A percentile compares a stretch with the other conserved stretches of the same genome.
These are phyloP conservation scores for Coemansia asiatica DNA, from an alignment of 192 early-diverging fungal genomes.

Conservation along the genomic window DNA sequence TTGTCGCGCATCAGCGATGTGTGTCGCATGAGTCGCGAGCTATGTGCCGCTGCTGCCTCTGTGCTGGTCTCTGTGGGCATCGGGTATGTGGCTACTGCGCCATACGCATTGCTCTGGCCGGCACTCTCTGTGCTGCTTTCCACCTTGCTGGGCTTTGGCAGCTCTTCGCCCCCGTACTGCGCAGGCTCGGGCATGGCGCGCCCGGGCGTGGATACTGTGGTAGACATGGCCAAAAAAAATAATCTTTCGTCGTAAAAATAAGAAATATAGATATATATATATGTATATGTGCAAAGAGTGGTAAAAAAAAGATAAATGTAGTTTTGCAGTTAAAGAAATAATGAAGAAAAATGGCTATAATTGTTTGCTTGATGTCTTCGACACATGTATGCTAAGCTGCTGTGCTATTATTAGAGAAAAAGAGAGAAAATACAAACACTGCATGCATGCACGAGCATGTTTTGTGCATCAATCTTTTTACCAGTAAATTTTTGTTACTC, in stretches of 20 bases:
- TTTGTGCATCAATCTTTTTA: background rate
- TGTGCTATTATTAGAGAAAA: background rate
- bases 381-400: background rate
- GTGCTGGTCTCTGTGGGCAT: background rate
- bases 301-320: background rate
- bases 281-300: background rate
- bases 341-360: no score
- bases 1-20: slow-evolving; percentile 43
- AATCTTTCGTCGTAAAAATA: no score
- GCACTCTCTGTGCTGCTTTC: background rate
- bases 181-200: background rate
- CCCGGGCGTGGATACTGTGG: background rate
- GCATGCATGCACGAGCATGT: background rate
- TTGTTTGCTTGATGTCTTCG: no score
- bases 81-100: background rate
- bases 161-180: slow-evolving; percentile 4
- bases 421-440: background rate
- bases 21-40: slow-evolving; percentile 25
- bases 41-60: slow-evolving; percentile 3
- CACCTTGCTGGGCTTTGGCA: background rate
- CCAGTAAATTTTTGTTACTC: no score
- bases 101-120: background rate
- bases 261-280: background rate
- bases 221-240: background rate
- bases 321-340: no score